Evolutionary conservation across 1,139 yeast genomes (phyloP), one percentile per base, ranked within the genome.

Genomic region (Nakaseomyces bracarensis): DNA sequence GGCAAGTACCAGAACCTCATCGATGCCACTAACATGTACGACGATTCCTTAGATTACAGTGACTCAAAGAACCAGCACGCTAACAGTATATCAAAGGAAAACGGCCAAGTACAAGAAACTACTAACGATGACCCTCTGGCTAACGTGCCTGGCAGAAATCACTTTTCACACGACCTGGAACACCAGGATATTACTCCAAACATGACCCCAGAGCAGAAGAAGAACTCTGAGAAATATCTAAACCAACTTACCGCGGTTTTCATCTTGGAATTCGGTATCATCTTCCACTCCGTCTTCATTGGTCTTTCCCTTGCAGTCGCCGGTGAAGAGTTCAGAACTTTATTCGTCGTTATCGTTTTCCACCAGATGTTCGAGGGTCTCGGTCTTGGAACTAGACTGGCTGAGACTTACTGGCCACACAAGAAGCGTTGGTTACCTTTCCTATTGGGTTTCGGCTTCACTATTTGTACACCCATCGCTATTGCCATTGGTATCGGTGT

Each of bases 361-460:
- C 96, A 87, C 65, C 96, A 87, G 66, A 73, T 82, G 67, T 87
- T 87, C 61, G 96, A 87, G 69, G 96, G 96, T 43, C 70, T 87
- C 43, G 96, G 96, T 53, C 71, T 87, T 54, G 96, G 96, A 42
- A 75, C 95, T 6, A 75, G 96, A 61, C 71, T 87, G 44, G 86
- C 95, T 1, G 71, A 75, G 19, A 77, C 84, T 4, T 67, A 72
- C 28, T 84, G 91, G 87, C 59, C 63, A 21, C 47, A 61, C 7
- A 62, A 64, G 37, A 70, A 69, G 55, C 47, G 52, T 33, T 61
- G 57, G 59, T 70, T 79, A 21, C 87, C 89, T 14, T 80, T 81
- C 76, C 38, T 71, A 1, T 65, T 80, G 49, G 79, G 78, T 27
- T 28, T 68, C 4, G 79, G 71, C 3, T 87, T 77, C 63, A 75